Conservation (phyloP, 768 basidiomycete species). For the Porphyrellus cyaneotinctus region DNA sequence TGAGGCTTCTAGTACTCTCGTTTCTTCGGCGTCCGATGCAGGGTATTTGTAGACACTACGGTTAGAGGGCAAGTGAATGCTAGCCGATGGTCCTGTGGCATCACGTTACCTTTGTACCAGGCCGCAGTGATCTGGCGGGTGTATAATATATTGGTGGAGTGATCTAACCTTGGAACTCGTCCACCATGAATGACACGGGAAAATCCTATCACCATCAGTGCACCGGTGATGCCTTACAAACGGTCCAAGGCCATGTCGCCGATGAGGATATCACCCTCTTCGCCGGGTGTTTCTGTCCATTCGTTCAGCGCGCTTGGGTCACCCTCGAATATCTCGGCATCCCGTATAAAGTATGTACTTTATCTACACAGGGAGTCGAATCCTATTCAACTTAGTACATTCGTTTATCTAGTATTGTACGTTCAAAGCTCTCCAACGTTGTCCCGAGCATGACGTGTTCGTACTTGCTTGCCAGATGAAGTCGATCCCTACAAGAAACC, state of each 20-base stretch:
- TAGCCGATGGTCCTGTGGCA: too few relatives aligned
- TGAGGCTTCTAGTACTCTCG: too few relatives aligned
- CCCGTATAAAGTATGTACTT: conserved; percentile 57
- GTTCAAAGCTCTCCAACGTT: conserved; percentile 3
- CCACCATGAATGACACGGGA: conserved; percentile 37
- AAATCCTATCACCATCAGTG: conserved; percentile 39
- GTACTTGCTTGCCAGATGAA: conserved; percentile 46
- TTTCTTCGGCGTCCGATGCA: background rate
- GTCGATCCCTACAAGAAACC: conserved; percentile 85
- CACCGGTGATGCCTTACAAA: conserved; percentile 53
- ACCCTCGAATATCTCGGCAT: conserved; percentile 66
- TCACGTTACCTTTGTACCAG: too few relatives aligned
- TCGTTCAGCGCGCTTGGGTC: conserved; percentile 80
- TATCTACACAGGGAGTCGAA: conserved; percentile 1
- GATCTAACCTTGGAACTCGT: too few relatives aligned
- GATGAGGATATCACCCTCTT: conserved; percentile 62
- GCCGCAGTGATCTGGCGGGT: too few relatives aligned
- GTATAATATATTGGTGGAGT: background rate
- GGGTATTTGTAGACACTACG: too few relatives aligned
- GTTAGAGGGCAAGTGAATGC: too few relatives aligned
- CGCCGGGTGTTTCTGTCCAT: conserved; percentile 73
- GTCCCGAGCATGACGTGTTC: background rate
- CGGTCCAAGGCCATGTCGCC: conserved; percentile 45
- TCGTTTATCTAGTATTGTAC: conserved; percentile 36
- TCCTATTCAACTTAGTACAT: background rate